Base-by-base conservation (phyloP, 768 basidiomycete species). In the Floccularia luteovirens region DNA sequence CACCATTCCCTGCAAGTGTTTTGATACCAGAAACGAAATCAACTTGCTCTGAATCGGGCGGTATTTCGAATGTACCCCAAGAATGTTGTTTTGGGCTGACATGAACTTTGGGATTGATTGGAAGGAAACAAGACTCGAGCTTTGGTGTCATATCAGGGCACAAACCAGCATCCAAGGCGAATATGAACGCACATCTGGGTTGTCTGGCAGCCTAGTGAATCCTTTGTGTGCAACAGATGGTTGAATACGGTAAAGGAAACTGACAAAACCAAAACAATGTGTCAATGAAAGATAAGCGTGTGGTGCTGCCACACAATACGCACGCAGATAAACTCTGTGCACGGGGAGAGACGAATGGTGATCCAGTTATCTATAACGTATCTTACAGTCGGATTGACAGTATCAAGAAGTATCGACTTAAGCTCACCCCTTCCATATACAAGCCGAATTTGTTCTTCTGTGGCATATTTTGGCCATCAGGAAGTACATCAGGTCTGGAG, bases 211-310 rank as follows among this genome's bases (percentile, higher is more conserved):
- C 23, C 60, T 58, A 10, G 57, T 69, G 51, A 82, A 81, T 2
- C 78, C 78, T 47, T 77, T 62, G 53, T 82, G 81, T 0, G 78
- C 77, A 14, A 82, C 79, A 5, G 78, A 79, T 3, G 79, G 79
- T 21, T 78, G 70, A 44, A 82, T 79, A 22, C 79, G 75, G 56
- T 82, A 82, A 7, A 81, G 45, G 74, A 75, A 82, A 8, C 77
- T 79, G 47, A 0, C 33, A 20, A 20, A 31, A 31, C 31, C 21
- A 32, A n/a, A n/a, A n/a, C n/a, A n/a, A n/a, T n/a, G n/a, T n/a
- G n/a, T n/a, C n/a, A n/a, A n/a, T n/a, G n/a, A n/a, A n/a, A n/a
- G n/a, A n/a, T n/a, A n/a, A n/a, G n/a, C n/a, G n/a, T n/a, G n/a
- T n/a, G n/a, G n/a, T n/a, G n/a, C n/a, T n/a, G n/a, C n/a, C n/a